Conservation (phyloP, 352 stramenopile species). For the Plasmopara halstedii region DNA sequence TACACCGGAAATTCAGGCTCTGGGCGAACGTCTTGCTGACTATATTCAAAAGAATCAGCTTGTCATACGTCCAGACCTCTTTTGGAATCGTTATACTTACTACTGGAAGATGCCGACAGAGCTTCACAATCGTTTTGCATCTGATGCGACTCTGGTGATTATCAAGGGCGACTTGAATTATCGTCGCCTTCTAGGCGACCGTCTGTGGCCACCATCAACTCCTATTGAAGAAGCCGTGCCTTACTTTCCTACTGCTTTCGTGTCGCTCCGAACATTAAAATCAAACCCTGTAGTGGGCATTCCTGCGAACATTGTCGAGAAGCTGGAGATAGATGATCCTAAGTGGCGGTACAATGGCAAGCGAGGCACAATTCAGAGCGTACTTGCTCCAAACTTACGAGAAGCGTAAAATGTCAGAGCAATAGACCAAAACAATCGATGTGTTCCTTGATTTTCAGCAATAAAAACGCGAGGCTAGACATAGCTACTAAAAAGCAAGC, state of each 20-base stretch:
- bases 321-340: constrained; percentile 39
- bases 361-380: constrained; percentile 54
- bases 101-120: constrained; percentile 55
- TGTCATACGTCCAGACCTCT: constrained; percentile 24
- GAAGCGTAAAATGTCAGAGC: too few species aligned
- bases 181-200: constrained; percentile 90
- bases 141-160: constrained; percentile 84
- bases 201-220: constrained; percentile 83
- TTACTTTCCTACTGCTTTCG: constrained; percentile 64
- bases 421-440: too few species aligned
- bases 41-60: constrained; percentile 30
- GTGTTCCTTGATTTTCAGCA: too few species aligned
- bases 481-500: too few species aligned
- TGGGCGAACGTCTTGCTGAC: constrained; percentile 30
- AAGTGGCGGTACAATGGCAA: constrained; percentile 64
- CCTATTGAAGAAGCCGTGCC: constrained; percentile 79
- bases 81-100: constrained; percentile 69
- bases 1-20: constrained; percentile 29
- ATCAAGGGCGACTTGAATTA: constrained; percentile 99
- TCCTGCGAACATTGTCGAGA: constrained; percentile 26
- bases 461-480: too few species aligned
- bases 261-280: constrained; percentile 66
- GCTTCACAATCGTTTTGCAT: constrained; percentile 20
- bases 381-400: constrained; percentile 15
- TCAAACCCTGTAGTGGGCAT: constrained; percentile 66